Conservation (phyloP, 176 grass and related monocot species). For the Poa pratensis region DNA sequence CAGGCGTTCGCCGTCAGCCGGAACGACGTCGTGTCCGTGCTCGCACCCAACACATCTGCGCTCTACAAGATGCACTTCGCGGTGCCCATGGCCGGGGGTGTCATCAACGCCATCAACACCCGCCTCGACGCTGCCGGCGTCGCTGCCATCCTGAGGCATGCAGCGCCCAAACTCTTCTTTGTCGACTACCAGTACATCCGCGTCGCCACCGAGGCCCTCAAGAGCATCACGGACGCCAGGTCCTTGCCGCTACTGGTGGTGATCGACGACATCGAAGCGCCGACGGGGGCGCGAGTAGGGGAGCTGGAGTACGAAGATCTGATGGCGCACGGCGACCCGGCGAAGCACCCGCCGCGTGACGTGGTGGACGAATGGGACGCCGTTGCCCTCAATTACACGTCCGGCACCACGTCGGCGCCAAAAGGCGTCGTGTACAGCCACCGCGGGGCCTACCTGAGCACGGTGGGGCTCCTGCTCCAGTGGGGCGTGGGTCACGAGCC, state of each 20-base stretch:
- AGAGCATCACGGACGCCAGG: not conserved
- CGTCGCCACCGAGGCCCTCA: slow-evolving; percentile 50
- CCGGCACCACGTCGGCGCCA: slow-evolving; percentile 70
- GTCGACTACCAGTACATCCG: slow-evolving; percentile 54
- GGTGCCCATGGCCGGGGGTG: slow-evolving; percentile 75
- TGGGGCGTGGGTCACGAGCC: slow-evolving; percentile 63
- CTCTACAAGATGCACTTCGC: slow-evolving; percentile 76
- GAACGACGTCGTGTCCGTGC: slow-evolving; percentile 66
- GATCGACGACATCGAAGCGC: slow-evolving; percentile 49
- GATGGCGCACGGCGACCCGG: slow-evolving; percentile 41
- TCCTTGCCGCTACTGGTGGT: slow-evolving; percentile 45
- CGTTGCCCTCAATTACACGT: slow-evolving; percentile 75
- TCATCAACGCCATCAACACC: slow-evolving; percentile 73
- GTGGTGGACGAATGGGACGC: slow-evolving; percentile 69
- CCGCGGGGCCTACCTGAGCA: slow-evolving; percentile 65
- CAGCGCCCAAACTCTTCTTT: slow-evolving; percentile 60
- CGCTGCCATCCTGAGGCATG: slow-evolving; percentile 51
- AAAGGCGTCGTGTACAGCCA: slow-evolving; percentile 84
- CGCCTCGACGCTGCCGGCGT: slow-evolving; percentile 56
- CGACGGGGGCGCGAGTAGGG: not conserved
- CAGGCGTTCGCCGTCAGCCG: slow-evolving; percentile 43
- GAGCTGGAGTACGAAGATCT: slow-evolving; percentile 62
- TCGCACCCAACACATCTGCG: slow-evolving; percentile 66
- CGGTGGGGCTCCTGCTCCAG: slow-evolving; percentile 60
- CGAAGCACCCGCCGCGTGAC: slow-evolving; percentile 26